A percentile compares a stretch with the other conserved stretches of the same genome.
phyloP scores from a whole-genome alignment of 306 rosid genomes.

The Morella rubra region DNA sequence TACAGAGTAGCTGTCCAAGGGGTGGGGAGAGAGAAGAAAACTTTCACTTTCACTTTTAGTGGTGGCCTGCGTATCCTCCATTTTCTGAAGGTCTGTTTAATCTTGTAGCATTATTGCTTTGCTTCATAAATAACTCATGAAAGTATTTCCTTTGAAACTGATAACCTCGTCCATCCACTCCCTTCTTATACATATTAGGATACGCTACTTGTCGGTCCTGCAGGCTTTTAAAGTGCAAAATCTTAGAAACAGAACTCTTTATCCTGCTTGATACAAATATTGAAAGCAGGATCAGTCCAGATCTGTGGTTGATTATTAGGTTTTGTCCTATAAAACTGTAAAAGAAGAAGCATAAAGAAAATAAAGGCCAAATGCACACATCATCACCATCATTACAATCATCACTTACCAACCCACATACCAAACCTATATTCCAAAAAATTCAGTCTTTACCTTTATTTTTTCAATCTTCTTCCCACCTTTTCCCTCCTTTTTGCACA shows the following conservation, averaged over 20 bases:
- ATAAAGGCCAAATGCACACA: constrained; percentile 42
- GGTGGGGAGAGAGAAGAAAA: neutral
- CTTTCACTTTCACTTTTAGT: no score
- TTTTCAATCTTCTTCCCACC: constrained; percentile 47
- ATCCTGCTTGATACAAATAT: neutral
- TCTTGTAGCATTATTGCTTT: no score
- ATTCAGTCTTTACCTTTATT: constrained; percentile 42
- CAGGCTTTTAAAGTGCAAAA: neutral
- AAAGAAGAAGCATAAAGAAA: constrained; percentile 33
- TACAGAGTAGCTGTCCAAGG: neutral
- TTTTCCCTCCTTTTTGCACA: constrained; percentile 56
- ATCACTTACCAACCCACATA: constrained; percentile 60
- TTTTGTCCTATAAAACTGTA: constrained; percentile 21
- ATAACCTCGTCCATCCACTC: no score
- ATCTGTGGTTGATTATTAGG: neutral
- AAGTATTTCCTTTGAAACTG: no score
- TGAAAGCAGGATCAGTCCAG: neutral
- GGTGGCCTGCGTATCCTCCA: no score
- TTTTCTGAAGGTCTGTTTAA: no score
- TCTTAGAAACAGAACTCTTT: neutral
- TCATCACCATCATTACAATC: constrained; percentile 74
- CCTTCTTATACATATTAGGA: neutral
- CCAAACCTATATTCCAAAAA: constrained; percentile 51
- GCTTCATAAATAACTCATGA: no score
- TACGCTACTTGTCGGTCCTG: neutral